Percentiles rank a stretch among this genome's conserved stretches.
phyloP scores from a whole-genome alignment of 768 basidiomycete species.

The Collybia sordida region DNA sequence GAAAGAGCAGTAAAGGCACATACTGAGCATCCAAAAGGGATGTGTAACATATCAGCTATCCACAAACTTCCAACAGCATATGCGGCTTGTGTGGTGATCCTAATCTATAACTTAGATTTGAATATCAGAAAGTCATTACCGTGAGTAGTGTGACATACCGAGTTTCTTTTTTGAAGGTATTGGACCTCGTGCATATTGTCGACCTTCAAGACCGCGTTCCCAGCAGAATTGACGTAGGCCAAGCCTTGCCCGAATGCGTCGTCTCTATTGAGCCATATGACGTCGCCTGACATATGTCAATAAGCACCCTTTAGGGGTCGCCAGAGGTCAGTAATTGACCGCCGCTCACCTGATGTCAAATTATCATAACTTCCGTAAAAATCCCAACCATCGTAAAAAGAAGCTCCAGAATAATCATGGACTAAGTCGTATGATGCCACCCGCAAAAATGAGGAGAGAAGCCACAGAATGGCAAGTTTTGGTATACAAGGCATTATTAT shows the following conservation, averaged over 20 bases:
- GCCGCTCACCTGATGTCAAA: constrained; percentile 37
- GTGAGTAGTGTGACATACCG: constrained; percentile 40
- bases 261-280: constrained; percentile 52
- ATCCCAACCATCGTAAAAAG: constrained; percentile 57
- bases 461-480: background rate
- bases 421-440: constrained; percentile 20
- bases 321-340: background rate
- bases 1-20: constrained; percentile 11
- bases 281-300: constrained; percentile 47
- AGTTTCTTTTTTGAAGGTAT: constrained; percentile 51
- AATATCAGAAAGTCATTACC: background rate
- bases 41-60: constrained; percentile 44
- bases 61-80: constrained; percentile 44
- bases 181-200: constrained; percentile 65
- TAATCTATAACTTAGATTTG: constrained; percentile 28
- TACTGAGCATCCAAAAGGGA: constrained; percentile 54
- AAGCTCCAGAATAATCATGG: constrained; percentile 43
- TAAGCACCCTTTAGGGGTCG: background rate
- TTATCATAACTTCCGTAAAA: constrained; percentile 53
- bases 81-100: constrained; percentile 41
- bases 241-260: constrained; percentile 48
- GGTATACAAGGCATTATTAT: background rate
- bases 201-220: constrained; percentile 71
- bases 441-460: background rate
- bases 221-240: constrained; percentile 57